A percentile compares a stretch with the other conserved stretches of the same genome.
Evolutionary conservation across 1,284 basidiomycete species (phyloP).

Genomic region (Somion occarium): DNA sequence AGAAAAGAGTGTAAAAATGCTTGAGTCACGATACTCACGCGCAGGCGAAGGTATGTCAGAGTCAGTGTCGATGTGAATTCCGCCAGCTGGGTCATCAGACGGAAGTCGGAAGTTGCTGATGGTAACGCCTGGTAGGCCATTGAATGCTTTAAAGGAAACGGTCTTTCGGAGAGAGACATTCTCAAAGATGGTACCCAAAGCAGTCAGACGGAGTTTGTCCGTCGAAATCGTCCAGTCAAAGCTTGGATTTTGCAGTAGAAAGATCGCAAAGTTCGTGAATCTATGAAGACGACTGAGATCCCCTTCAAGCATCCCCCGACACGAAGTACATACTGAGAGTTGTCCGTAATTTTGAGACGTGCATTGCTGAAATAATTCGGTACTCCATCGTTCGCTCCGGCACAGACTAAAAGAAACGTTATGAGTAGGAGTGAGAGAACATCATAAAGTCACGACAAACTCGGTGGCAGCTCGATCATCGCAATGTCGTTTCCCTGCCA

Average conservation of each 20-base stretch:
- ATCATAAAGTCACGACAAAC: slow-evolving; percentile 27
- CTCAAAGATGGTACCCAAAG: slow-evolving; percentile 69
- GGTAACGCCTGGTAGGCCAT: slow-evolving; percentile 61
- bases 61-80: slow-evolving; percentile 68
- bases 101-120: slow-evolving; percentile 70
- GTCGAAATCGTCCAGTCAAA: slow-evolving; percentile 76
- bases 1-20: neutral
- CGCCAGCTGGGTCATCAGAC: slow-evolving; percentile 59
- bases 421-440: neutral
- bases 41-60: slow-evolving; percentile 64
- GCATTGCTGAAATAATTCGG: slow-evolving; percentile 56
- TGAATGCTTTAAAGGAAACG: slow-evolving; percentile 69
- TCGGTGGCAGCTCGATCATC: slow-evolving; percentile 53
- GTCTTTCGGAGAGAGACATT: slow-evolving; percentile 61
- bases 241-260: slow-evolving; percentile 57
- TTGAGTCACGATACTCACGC: slow-evolving; percentile 36
- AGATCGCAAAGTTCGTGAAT: slow-evolving; percentile 67
- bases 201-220: slow-evolving; percentile 53
- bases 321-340: slow-evolving; percentile 31
- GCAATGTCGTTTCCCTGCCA: slow-evolving; percentile 72
- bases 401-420: slow-evolving; percentile 45
- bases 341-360: slow-evolving; percentile 51
- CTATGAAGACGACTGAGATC: no score
- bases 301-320: no score
- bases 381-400: slow-evolving; percentile 62